Evolutionary conservation across 768 basidiomycete species (phyloP).

Genomic region (Russula virescens): DNA sequence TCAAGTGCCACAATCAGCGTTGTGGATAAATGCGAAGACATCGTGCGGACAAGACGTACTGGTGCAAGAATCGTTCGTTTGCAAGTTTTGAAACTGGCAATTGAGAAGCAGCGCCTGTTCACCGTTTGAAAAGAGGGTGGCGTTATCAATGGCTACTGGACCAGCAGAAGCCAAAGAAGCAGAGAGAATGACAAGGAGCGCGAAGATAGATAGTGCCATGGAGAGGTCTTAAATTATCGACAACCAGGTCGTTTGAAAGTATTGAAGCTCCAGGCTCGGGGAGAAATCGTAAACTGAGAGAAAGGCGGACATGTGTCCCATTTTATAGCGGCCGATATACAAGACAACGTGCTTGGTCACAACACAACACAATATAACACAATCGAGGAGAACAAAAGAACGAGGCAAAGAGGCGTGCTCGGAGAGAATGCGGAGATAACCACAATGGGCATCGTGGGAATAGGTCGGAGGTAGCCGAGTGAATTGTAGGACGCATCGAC

Average conservation of each 20-base stretch:
- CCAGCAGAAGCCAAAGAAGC: conserved; percentile 30
- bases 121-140: conserved; percentile 44
- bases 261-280: conserved; percentile 21
- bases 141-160: conserved; percentile 36
- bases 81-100: conserved; percentile 38
- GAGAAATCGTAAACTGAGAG: neutral
- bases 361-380: neutral
- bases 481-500: conserved; percentile 5
- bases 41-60: conserved; percentile 31
- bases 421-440: neutral
- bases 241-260: conserved; percentile 1
- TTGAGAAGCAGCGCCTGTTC: conserved; percentile 49
- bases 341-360: neutral
- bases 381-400: neutral
- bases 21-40: neutral
- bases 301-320: neutral
- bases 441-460: conserved; percentile 9
- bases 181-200: conserved; percentile 23
- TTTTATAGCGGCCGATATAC: conserved; percentile 5
- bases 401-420: too few relatives aligned
- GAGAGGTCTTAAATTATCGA: conserved; percentile 2
- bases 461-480: conserved; percentile 12
- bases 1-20: conserved; percentile 15
- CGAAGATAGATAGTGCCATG: conserved; percentile 23
- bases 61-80: conserved; percentile 40